Percentiles rank a stretch among this genome's conserved stretches.
phyloP scores from a whole-genome alignment of 306 rosid genomes.

The Dryas octopetala region DNA sequence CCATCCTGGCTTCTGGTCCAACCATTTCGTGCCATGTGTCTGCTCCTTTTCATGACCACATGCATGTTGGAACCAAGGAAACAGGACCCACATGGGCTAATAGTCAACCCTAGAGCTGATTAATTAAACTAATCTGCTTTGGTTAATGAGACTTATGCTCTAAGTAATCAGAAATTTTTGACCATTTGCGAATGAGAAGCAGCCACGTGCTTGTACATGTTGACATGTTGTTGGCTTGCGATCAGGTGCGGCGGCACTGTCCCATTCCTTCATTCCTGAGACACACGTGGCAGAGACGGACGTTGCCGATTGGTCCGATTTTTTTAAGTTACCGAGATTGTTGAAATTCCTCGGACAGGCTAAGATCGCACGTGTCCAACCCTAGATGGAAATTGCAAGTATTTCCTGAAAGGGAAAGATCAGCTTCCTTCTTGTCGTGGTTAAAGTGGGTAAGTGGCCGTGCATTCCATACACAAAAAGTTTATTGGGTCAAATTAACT shows the following conservation, averaged over 20 bases:
- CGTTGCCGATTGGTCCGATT: neutral
- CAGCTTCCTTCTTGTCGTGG: neutral
- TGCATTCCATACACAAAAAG: neutral
- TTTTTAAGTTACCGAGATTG: slow-evolving; percentile 6
- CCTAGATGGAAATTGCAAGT: neutral
- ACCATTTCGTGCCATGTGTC: slow-evolving; percentile 29
- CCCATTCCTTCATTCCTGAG: neutral
- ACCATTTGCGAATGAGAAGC: no score
- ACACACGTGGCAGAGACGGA: slow-evolving; percentile 24
- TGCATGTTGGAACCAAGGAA: slow-evolving; percentile 64
- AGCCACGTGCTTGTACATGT: neutral
- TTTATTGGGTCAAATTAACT: neutral
- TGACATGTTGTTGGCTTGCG: neutral
- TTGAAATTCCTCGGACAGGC: slow-evolving; percentile 14
- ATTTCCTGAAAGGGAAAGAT: neutral
- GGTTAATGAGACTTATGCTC: neutral
- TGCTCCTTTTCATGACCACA: slow-evolving; percentile 19
- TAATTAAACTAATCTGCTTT: slow-evolving; percentile 15
- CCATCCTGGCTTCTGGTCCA: slow-evolving; percentile 23
- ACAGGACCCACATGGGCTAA: slow-evolving; percentile 45
- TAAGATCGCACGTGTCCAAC: slow-evolving; percentile 13
- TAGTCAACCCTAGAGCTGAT: neutral
- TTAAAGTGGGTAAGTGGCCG: neutral
- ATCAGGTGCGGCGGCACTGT: slow-evolving; percentile 19
- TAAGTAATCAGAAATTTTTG: no score